Conservation (phyloP, 441 rosid genomes). For the Codiaeum variegatum region DNA sequence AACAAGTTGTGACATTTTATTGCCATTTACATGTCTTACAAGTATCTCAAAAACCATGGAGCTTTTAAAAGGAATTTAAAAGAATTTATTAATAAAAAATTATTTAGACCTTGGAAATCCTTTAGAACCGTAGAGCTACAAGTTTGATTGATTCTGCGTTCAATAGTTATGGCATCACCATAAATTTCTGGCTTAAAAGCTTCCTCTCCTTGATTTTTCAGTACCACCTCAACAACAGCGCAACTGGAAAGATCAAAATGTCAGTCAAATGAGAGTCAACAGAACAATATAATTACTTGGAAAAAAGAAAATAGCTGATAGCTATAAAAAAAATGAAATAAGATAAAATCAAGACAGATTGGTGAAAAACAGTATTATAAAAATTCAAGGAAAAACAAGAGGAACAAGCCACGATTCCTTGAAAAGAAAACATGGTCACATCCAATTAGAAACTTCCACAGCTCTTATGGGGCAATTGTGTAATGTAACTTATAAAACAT, state of each 20-base stretch:
- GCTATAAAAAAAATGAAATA: too few relatives aligned
- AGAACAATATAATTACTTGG: neutral
- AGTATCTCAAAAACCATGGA: slow-evolving; percentile 7
- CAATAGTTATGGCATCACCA: slow-evolving; percentile 59
- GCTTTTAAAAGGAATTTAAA: slow-evolving; percentile 3
- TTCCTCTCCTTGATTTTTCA: slow-evolving; percentile 74
- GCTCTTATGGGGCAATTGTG: neutral
- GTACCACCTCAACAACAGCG: slow-evolving; percentile 60
- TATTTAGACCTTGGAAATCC: slow-evolving; percentile 55
- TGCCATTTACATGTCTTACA: neutral
- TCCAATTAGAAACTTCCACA: neutral
- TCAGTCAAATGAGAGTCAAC: neutral
- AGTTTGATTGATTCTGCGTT: slow-evolving; percentile 69
- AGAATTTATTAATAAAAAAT: slow-evolving; percentile 1
- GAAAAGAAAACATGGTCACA: neutral
- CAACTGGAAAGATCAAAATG: slow-evolving; percentile 35
- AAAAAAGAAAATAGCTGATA: neutral
- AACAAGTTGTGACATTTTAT: neutral
- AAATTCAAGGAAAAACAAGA: neutral
- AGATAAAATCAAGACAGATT: neutral
- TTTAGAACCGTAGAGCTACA: slow-evolving; percentile 51
- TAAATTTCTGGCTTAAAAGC: slow-evolving; percentile 65
- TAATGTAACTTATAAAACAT: neutral
- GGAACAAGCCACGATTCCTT: neutral
- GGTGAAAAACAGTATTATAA: slow-evolving; percentile 5